Percentiles rank a stretch among this genome's conserved stretches.
Conservation (phyloP, 2,329 filamentous ascomycete genomes). For the Fulvia fulva region DNA sequence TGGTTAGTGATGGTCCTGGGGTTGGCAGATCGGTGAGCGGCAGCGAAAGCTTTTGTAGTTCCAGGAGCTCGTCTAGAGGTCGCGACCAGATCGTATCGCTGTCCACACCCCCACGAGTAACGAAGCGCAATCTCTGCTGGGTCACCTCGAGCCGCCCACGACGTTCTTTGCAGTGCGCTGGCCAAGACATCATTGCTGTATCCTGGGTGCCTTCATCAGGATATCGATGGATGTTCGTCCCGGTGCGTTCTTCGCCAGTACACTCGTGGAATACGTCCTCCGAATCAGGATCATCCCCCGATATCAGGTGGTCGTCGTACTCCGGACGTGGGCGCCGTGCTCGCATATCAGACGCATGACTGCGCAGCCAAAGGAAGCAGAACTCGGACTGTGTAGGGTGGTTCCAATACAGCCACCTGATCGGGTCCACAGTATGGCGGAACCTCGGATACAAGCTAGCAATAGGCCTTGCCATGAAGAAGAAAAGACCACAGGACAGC, state of each 20-base stretch:
- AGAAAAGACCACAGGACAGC: not conserved
- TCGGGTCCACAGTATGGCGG: not conserved
- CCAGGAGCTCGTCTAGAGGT: not conserved
- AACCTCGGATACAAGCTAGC: constrained; percentile 1
- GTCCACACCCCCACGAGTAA: not conserved
- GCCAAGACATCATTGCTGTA: not conserved
- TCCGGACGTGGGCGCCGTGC: not conserved
- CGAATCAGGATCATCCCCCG: not conserved
- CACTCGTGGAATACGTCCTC: not conserved
- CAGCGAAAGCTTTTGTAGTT: not conserved
- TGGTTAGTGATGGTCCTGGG: not conserved
- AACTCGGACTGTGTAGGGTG: constrained; percentile 4
- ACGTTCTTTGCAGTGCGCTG: not conserved
- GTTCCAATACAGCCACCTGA: constrained; percentile 5
- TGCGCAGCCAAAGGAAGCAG: constrained; percentile 1
- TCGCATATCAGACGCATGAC: not conserved
- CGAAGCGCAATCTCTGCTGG: not conserved
- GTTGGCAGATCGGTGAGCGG: not conserved
- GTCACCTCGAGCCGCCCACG: not conserved
- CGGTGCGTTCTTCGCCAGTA: not conserved
- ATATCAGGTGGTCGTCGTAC: not conserved
- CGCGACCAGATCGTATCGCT: not conserved
- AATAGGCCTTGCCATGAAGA: not conserved
- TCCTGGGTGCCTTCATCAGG: not conserved
- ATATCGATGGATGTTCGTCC: not conserved